Evolutionary conservation across 2,329 filamentous ascomycete genomes (phyloP), one percentile per base, ranked within the genome.

Genomic region (Cyclaneusma minus): DNA sequence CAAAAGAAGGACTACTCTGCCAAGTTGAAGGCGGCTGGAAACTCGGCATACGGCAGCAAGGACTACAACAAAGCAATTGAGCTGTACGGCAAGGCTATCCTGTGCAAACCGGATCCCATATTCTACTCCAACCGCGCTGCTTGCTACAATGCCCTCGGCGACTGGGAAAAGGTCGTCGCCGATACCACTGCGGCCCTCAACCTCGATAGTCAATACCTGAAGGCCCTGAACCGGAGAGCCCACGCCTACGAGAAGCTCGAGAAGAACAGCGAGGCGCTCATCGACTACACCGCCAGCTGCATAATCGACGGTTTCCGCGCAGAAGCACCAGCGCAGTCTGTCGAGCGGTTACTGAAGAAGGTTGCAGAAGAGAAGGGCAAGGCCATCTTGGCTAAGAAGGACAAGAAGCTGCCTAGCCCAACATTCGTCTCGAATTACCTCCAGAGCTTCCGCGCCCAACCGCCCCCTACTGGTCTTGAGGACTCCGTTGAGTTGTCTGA

Each of bases 71-170:
- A 71, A 44, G 89, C 89, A 40, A 98, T 98, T 48, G 79, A 85
- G 4, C 72, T 98, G 18, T 98, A 98, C 58, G 81, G 81, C 39
- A 82, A 92, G 59, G 89, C 89, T 26, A 92, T 98, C 43, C 61
- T 95, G 27, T 95, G 89, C 76, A 92, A 89, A 60, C 78, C 85
- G 31, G 89, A 98, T 47, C 84, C 89, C 16, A 85, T 98, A 51
- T 98, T 89, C 65, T 98, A 91, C 67, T 95, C 89, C 37, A 98
- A 98, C 66, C 79, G 89, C 43, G 89, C 89, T 31, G 89, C 89
- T 29, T 98, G 89, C 66, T 91, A 84, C 61, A 95, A 93, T 51
- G 84, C 89, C 39, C 72, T 89, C 48, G 74, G 72, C 38, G 68
- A 93, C 44, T 98, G 87, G 84, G 78, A 91, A 25, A 87, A 89